A percentile compares a stretch with the other conserved stretches of the same genome.
Evolutionary conservation across 1,284 basidiomycete genomes (phyloP).

Genomic region (Leccinum laetum): DNA sequence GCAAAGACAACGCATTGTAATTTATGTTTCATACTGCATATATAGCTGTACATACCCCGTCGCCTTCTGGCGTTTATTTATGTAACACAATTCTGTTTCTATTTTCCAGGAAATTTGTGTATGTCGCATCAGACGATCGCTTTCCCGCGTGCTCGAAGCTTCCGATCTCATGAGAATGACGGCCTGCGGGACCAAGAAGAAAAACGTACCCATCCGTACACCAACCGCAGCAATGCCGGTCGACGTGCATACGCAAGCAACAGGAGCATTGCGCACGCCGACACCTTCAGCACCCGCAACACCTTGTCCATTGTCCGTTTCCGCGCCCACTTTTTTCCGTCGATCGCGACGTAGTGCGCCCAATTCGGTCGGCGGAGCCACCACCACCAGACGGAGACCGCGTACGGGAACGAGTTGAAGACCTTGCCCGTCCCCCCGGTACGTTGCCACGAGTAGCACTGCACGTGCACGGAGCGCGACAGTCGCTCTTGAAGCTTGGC

Average conservation of each 20-base stretch:
- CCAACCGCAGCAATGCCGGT: conserved; percentile 2
- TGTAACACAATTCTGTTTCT: not conserved
- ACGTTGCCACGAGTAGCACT: conserved; percentile 31
- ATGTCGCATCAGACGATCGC: not conserved
- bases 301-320: conserved; percentile 7
- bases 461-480: conserved; percentile 20
- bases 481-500: conserved; percentile 22
- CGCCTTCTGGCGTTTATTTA: not conserved
- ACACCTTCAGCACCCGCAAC: conserved; percentile 9
- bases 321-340: conserved; percentile 27
- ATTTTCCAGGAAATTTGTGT: not conserved
- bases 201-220: conserved; percentile 8
- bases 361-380: conserved; percentile 26
- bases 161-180: not conserved
- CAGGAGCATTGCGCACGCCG: conserved; percentile 5
- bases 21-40: conserved; percentile 24
- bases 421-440: conserved; percentile 25
- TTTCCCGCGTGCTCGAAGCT: conserved; percentile 3
- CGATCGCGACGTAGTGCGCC: conserved; percentile 24
- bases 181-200: not conserved
- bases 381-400: conserved; percentile 33
- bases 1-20: conserved; percentile 13
- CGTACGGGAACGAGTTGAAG: conserved; percentile 29
- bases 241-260: conserved; percentile 11
- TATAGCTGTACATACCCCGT: conserved; percentile 7